A percentile compares a stretch with the other conserved stretches of the same genome.
phyloP scores from a whole-genome alignment of 2,329 filamentous ascomycete genomes.

The Onygena corvina region DNA sequence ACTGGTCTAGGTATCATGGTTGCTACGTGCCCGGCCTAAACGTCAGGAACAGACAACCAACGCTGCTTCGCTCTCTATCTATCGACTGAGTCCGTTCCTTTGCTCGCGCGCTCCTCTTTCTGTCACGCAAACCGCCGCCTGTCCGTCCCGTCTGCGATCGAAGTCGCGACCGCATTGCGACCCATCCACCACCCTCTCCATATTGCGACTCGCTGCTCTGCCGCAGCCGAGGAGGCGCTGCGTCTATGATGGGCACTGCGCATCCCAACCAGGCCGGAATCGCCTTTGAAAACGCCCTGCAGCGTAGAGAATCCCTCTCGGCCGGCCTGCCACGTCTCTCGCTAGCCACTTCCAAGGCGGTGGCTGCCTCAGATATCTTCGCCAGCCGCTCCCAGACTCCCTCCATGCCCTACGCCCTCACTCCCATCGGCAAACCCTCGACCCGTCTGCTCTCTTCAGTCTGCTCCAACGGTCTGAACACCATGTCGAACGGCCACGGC shows the following conservation, averaged over 20 bases:
- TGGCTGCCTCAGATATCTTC: slow-evolving; percentile 33
- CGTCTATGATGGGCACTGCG: slow-evolving; percentile 6
- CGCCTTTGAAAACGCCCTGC: slow-evolving; percentile 10
- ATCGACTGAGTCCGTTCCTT: no score
- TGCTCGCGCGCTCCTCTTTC: no score
- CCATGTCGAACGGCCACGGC: slow-evolving; percentile 4
- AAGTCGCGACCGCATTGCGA: no score
- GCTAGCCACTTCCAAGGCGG: slow-evolving; percentile 22
- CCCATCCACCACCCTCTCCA: no score
- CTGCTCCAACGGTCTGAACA: background rate
- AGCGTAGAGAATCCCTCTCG: slow-evolving; percentile 12
- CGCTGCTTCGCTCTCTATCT: no score
- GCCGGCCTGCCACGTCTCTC: slow-evolving; percentile 11
- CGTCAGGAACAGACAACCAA: no score
- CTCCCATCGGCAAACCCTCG: slow-evolving; percentile 27
- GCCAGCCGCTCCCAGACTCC: slow-evolving; percentile 27
- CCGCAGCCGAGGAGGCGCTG: background rate
- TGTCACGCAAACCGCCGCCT: no score
- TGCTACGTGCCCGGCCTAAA: no score
- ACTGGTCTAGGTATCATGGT: no score
- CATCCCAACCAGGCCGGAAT: slow-evolving; percentile 12
- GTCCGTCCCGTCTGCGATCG: no score
- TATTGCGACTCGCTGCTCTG: no score
- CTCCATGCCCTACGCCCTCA: slow-evolving; percentile 29
- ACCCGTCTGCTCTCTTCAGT: background rate